Base-by-base conservation (phyloP, 331 rosid species). In the Malus hybrid region DNA sequence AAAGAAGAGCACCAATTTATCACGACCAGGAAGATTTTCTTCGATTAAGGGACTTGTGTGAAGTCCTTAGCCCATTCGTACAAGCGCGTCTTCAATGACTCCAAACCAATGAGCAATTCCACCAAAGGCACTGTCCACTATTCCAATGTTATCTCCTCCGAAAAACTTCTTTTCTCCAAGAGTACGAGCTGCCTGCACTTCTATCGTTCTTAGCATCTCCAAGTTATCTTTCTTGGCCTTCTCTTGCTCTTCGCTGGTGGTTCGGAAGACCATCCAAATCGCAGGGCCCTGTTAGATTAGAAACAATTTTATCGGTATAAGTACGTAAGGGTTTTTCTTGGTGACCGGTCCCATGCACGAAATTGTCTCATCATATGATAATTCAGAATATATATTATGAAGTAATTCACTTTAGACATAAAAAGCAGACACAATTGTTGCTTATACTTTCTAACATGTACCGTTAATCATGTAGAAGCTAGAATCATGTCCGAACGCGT, bases 101-200 rank as follows among this genome's bases (percentile, higher is more conserved):
- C 26, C 42, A 39, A 39, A 11, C 86, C 81, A 79, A 28, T 74
- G 73, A 48, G 73, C 74, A 8, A 83, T 13, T 53, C 53, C 18
- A 24, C 82, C 87, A 26, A 68, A 63, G 6, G 82, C 77, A 56
- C 69, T 71, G 61, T 84, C 87, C 71, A 77, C 84, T 48, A 84
- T 44, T 6, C 81, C 80, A 6, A 84, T 80, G 4, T 80, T 58
- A 11, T 77, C 61, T 12, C 87, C 87, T 15, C 82, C 87, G 36
- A 80, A 80, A 30, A 55, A 77, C 29, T 69, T 77, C 52, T 46
- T 46, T 46, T 46, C 9, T 39, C 44, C 11, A 34, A 82, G 46
- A 39, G 46, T 39, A 10, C 13, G 12, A 39, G 46, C 73, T 9
- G 48, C 82, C 0, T 78, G 63, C 62, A 66, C 75, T 67, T 83